These are phyloP conservation scores for Aureobasidium uvarum DNA, from an alignment of 2,329 filamentous ascomycete genomes.

Conservation along the genomic window DNA sequence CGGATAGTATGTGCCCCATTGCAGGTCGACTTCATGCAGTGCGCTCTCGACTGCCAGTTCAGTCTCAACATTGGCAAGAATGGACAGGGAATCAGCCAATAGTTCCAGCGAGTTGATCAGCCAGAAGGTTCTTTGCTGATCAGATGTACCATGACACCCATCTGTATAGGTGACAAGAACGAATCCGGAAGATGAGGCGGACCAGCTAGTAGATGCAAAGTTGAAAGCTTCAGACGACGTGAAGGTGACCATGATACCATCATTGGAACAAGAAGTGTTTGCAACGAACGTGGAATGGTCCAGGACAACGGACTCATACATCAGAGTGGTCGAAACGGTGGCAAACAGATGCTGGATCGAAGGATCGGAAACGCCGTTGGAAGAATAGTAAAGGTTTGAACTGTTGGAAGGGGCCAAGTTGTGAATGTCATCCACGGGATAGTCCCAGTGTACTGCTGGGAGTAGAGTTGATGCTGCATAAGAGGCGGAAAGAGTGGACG, in stretches of 20 bases:
- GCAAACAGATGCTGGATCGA: conserved; percentile 13
- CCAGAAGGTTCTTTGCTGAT: conserved; percentile 19
- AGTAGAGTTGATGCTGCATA: conserved; percentile 15
- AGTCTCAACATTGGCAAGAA: not conserved
- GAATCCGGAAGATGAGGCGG: not conserved
- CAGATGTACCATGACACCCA: conserved; percentile 6
- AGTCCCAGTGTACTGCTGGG: conserved; percentile 19
- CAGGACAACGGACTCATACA: conserved; percentile 8
- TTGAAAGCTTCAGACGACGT: conserved; percentile 1
- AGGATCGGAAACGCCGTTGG: conserved; percentile 5
- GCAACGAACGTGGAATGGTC: conserved; percentile 10
- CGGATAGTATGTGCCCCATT: conserved; percentile 13
- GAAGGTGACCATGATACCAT: conserved; percentile 20
- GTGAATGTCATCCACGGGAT: not conserved
- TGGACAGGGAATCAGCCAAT: conserved; percentile 1
- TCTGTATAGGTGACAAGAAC: conserved; percentile 16
- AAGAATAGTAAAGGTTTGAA: conserved; percentile 4
- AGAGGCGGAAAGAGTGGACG: not conserved
- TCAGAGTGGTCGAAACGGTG: not conserved
- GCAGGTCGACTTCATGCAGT: not conserved
- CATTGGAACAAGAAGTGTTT: not conserved
- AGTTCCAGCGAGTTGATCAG: conserved; percentile 6
- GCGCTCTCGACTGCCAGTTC: conserved; percentile 8
- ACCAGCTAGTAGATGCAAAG: conserved; percentile 3
- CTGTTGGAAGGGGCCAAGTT: conserved; percentile 3